Conservation (phyloP, 2,329 filamentous ascomycete genomes). For the Rhynchosporium graminicola region DNA sequence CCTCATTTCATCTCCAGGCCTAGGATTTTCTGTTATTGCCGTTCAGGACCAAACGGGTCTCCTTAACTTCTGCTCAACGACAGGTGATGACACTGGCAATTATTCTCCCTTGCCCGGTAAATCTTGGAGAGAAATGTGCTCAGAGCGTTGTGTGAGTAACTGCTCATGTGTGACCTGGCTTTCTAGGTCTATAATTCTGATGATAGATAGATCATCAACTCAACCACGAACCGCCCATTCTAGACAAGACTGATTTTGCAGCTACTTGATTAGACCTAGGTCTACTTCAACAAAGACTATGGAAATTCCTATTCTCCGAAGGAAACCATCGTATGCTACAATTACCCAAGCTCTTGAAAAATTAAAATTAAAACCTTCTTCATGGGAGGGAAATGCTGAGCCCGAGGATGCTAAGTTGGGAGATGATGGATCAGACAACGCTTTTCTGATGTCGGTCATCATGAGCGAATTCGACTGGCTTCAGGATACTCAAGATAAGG, state of each 20-base stretch:
- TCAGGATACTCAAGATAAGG: slow-evolving; percentile 33
- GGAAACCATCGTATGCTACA: slow-evolving; percentile 12
- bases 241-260: no score
- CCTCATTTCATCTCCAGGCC: neutral
- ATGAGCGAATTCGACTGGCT: slow-evolving; percentile 70
- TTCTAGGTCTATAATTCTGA: no score
- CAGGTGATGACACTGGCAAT: neutral
- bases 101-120: neutral
- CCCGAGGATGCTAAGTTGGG: slow-evolving; percentile 40
- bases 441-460: slow-evolving; percentile 70
- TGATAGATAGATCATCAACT: no score
- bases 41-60: no score
- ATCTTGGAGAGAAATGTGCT: no score
- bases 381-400: slow-evolving; percentile 3
- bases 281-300: neutral
- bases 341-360: slow-evolving; percentile 2
- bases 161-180: no score
- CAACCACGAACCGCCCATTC: no score
- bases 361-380: slow-evolving; percentile 16
- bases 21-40: neutral
- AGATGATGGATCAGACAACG: slow-evolving; percentile 54
- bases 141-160: no score
- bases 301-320: slow-evolving; percentile 6
- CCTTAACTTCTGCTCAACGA: neutral
- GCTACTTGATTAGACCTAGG: no score